Evolutionary conservation across 306 rosid genomes (phyloP).

Genomic region (Rubus idaeus): DNA sequence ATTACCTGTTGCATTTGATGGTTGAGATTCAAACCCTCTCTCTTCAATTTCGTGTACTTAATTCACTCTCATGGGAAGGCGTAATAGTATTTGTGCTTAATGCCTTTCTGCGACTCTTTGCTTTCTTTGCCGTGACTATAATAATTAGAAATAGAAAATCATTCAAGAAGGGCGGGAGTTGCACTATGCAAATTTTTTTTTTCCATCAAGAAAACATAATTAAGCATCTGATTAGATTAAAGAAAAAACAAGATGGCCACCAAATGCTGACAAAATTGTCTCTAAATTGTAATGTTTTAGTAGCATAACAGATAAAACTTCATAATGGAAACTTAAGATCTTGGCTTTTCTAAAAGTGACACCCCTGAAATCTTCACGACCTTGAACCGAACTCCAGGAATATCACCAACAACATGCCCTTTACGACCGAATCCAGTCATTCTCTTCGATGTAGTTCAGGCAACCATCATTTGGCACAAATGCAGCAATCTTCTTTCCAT

Average conservation of each 20-base stretch:
- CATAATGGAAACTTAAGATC: slow-evolving; percentile 35
- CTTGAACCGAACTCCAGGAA: slow-evolving; percentile 67
- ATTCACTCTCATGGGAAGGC: no score
- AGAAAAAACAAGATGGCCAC: neutral
- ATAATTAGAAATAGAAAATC: no score
- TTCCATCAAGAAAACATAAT: slow-evolving; percentile 1
- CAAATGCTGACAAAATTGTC: slow-evolving; percentile 15
- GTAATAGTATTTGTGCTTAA: no score
- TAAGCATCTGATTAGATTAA: slow-evolving; percentile 4
- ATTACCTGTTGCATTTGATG: no score
- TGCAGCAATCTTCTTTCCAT: slow-evolving; percentile 68
- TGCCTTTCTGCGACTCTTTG: no score
- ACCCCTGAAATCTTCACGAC: slow-evolving; percentile 68
- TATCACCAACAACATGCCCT: slow-evolving; percentile 65
- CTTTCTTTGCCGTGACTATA: no score
- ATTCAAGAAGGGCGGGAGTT: no score
- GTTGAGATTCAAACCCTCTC: no score
- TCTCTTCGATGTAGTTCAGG: slow-evolving; percentile 59
- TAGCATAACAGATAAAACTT: neutral
- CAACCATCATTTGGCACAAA: slow-evolving; percentile 73
- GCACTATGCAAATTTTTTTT: no score
- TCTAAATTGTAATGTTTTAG: neutral
- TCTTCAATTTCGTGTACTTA: no score
- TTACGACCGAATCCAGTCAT: slow-evolving; percentile 69
- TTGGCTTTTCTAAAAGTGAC: slow-evolving; percentile 64